phyloP scores from a whole-genome alignment of 192 early-diverging fungal species.

The Coemansia sp. region DNA sequence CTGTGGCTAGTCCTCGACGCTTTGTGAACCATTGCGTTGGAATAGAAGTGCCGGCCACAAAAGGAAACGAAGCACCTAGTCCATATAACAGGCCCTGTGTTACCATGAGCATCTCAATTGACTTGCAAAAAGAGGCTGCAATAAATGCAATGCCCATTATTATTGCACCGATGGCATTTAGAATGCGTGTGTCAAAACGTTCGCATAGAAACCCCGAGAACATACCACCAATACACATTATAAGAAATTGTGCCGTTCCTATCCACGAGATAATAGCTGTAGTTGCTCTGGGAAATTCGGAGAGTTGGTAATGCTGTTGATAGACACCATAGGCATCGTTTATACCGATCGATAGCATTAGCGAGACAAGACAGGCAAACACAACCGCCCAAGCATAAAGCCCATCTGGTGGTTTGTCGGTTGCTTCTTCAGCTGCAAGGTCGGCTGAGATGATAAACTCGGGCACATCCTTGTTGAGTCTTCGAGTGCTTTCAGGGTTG shows the following conservation, averaged over 20 bases:
- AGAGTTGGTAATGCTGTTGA: constrained; percentile 52
- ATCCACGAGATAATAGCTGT: constrained; percentile 52
- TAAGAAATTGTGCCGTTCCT: constrained; percentile 45
- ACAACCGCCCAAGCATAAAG: constrained; percentile 49
- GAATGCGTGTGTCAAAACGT: constrained; percentile 49
- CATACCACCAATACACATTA: constrained; percentile 41
- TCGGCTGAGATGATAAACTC: constrained; percentile 43
- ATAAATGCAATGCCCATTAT: constrained; percentile 49
- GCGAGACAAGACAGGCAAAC: constrained; percentile 41
- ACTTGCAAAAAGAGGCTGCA: constrained; percentile 41
- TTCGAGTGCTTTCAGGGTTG: background rate
- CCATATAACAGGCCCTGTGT: constrained; percentile 56
- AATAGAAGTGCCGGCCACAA: constrained; percentile 50
- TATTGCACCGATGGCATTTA: constrained; percentile 39
- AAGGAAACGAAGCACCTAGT: constrained; percentile 53
- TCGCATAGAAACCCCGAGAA: constrained; percentile 53
- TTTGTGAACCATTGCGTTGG: constrained; percentile 54
- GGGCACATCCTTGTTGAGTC: constrained; percentile 10
- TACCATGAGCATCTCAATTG: constrained; percentile 41
- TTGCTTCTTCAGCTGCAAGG: constrained; percentile 41
- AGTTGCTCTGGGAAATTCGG: constrained; percentile 42
- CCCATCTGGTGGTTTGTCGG: constrained; percentile 43
- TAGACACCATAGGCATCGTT: constrained; percentile 55
- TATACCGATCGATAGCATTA: constrained; percentile 54
- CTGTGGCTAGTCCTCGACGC: constrained; percentile 55